Conservation (phyloP, 129 eudicot genomes). For the Flaveria bidentis region DNA sequence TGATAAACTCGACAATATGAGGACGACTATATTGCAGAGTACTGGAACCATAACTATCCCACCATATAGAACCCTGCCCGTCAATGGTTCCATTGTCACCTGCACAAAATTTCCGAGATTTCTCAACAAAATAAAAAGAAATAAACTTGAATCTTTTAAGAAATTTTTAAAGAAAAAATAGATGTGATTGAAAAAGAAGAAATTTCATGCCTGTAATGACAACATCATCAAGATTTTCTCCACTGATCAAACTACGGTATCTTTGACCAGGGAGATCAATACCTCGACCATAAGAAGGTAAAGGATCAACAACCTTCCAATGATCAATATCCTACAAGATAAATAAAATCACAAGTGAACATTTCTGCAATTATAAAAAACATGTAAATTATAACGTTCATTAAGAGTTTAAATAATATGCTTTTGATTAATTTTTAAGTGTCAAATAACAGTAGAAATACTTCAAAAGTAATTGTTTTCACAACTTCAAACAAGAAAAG, state of each 20-base stretch:
- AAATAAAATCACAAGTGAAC: not conserved
- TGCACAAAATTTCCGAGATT: constrained; percentile 21
- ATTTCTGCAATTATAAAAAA: not conserved
- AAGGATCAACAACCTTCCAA: constrained; percentile 66
- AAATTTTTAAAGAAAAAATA: not conserved
- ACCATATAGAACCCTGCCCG: constrained; percentile 93
- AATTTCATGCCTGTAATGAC: constrained; percentile 63
- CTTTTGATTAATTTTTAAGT: no score
- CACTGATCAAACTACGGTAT: constrained; percentile 78
- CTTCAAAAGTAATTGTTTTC: not conserved
- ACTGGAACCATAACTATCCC: constrained; percentile 58
- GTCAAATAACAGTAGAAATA: no score
- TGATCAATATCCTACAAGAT: constrained; percentile 55
- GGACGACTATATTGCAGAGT: constrained; percentile 81
- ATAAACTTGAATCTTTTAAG: not conserved
- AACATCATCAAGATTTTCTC: constrained; percentile 67
- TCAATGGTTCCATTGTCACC: constrained; percentile 90
- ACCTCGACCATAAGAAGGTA: constrained; percentile 84
- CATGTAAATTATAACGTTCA: not conserved
- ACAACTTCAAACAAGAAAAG: not conserved
- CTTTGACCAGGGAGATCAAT: constrained; percentile 64
- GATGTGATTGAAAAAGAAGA: not conserved
- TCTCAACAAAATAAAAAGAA: not conserved
- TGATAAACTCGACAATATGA: constrained; percentile 70
- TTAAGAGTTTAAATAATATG: no score